Evolutionary conservation across 805 yeast genomes (phyloP).

Genomic region (Schwanniomyces pseudopolymorphus): DNA sequence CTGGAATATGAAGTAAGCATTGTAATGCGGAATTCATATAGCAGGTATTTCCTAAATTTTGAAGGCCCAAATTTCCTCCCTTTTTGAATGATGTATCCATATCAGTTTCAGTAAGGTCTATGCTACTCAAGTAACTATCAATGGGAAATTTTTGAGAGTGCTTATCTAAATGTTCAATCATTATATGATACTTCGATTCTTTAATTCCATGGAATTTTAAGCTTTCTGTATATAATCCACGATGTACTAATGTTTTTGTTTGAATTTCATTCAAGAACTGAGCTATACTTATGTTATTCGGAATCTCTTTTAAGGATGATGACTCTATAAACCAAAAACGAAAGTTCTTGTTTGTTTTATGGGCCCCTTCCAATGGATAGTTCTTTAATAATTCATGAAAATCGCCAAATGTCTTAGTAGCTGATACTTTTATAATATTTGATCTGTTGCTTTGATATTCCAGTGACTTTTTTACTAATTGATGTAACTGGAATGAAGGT

Average conservation of each 20-base stretch:
- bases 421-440: constrained; percentile 23
- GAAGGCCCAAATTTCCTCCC: constrained; percentile 57
- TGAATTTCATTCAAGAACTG: constrained; percentile 29
- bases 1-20: constrained; percentile 84
- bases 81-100: constrained; percentile 7
- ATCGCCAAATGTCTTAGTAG: constrained; percentile 33
- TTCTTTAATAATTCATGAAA: constrained; percentile 27
- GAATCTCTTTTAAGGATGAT: constrained; percentile 19
- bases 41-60: constrained; percentile 85
- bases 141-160: constrained; percentile 19
- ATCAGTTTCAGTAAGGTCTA: constrained; percentile 13
- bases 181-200: constrained; percentile 22
- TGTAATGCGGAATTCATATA: constrained; percentile 95
- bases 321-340: constrained; percentile 40
- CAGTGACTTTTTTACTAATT: constrained; percentile 20
- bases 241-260: constrained; percentile 27
- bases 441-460: constrained; percentile 6
- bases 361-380: constrained; percentile 18
- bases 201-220: constrained; percentile 31
- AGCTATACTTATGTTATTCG: constrained; percentile 20
- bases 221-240: constrained; percentile 17
- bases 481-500: constrained; percentile 35
- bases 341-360: constrained; percentile 14
- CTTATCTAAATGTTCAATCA: constrained; percentile 26
- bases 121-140: constrained; percentile 16